Percentiles rank a stretch among this genome's conserved stretches.
phyloP scores from a whole-genome alignment of 2,329 filamentous ascomycete species.

The Alternaria longipes region DNA sequence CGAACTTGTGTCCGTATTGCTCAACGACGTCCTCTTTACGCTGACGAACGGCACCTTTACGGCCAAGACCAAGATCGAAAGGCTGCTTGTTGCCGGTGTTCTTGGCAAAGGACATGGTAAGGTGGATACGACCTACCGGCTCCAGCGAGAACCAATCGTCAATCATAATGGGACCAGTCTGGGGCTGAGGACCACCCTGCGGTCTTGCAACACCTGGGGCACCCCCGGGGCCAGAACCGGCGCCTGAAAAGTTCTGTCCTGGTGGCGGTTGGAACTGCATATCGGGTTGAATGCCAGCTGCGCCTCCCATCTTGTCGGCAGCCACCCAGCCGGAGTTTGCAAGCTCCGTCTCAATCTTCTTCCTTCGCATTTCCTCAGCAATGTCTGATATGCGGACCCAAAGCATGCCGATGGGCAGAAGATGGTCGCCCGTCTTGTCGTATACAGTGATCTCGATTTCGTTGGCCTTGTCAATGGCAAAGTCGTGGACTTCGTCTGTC shows the following conservation, averaged over 20 bases:
- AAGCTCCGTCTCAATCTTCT: constrained; percentile 96
- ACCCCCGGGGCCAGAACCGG: constrained; percentile 37
- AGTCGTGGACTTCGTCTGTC: constrained; percentile 88
- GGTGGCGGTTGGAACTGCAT: constrained; percentile 63
- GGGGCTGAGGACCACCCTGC: constrained; percentile 55
- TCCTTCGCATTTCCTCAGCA: constrained; percentile 94
- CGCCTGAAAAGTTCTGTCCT: constrained; percentile 52
- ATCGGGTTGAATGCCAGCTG: constrained; percentile 61
- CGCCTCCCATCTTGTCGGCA: constrained; percentile 88
- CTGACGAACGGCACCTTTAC: constrained; percentile 95
- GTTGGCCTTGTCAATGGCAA: constrained; percentile 98
- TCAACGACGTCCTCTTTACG: constrained; percentile 98
- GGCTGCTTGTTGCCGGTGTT: constrained; percentile 83
- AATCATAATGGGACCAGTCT: constrained; percentile 69
- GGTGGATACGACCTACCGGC: constrained; percentile 89
- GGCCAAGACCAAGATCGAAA: constrained; percentile 88
- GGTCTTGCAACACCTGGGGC: constrained; percentile 52
- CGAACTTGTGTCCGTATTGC: constrained; percentile 99
- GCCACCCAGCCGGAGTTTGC: constrained; percentile 97
- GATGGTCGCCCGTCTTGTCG: constrained; percentile 88
- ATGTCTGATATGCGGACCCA: constrained; percentile 98
- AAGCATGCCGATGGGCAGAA: constrained; percentile 90
- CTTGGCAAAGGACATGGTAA: constrained; percentile 92
- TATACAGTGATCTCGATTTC: constrained; percentile 98
- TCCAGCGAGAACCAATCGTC: constrained; percentile 98